Evolutionary conservation across 1,284 basidiomycete species (phyloP), one percentile per base, ranked within the genome.

Genomic region (Volvariella surrecta): DNA sequence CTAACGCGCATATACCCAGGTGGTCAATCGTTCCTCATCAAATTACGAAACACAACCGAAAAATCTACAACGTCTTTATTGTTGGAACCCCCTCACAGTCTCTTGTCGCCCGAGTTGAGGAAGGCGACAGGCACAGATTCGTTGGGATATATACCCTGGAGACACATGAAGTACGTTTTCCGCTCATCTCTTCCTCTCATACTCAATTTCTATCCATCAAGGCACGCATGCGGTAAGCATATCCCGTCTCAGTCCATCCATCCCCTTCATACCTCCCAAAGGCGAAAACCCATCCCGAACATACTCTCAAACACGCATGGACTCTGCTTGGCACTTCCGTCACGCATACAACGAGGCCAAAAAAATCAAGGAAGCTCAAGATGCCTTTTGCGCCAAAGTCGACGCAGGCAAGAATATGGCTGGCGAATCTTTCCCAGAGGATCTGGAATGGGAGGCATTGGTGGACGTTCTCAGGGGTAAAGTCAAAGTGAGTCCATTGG

Each of bases 391-490:
- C 48, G 54, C 52, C 10, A 64, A 64, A 19, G 73, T 67, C 1
- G 59, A 70, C 21, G 54, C 61, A 1, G 18, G 15, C 6, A n/a
- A 19, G 4, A n/a, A 35, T 19, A 15, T 35, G 34, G 8, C 34
- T 15, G 34, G 18, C n/a, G 7, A 35, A 6, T 13, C 20, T 15
- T 81, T 82, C 57, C 84, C 85, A 0, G 74, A 81, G 30, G 71
- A 72, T 40, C 62, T 84, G 32, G 66, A 83, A 50, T 80, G 77
- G 68, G 86, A 89, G 54, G 73, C 74, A 6, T 61, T 89, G 13
- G 81, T 85, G 0, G 85, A 87, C 48, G 81, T 87, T 0, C 64
- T 89, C 22, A 64, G 86, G 37, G 76, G 78, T 34, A 70, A 70
- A 54, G 74, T 74, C 39, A 63, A 61, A 51, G 62, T 63, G 18